phyloP scores from a whole-genome alignment of 352 stramenopile genomes.

The Globisporangium cystogenes region DNA sequence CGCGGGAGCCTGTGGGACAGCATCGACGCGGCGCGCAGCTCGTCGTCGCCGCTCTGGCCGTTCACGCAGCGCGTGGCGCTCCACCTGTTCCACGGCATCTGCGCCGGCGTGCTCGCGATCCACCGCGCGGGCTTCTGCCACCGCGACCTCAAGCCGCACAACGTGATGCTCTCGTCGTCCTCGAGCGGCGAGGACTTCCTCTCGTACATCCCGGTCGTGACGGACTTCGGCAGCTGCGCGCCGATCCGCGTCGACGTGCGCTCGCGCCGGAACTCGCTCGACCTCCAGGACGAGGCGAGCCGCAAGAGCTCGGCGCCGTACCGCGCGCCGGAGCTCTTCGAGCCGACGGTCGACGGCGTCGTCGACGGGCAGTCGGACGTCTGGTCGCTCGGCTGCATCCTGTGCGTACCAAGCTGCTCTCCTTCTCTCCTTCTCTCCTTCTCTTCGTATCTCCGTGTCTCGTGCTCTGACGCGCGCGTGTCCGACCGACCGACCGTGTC shows the following conservation, averaged over 20 bases:
- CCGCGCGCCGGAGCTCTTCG: constrained; percentile 79
- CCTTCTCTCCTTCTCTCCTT: too few species aligned
- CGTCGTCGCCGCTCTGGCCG: constrained; percentile 73
- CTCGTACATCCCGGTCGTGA: constrained; percentile 77
- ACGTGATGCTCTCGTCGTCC: constrained; percentile 69
- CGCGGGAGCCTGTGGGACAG: constrained; percentile 77
- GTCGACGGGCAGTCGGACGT: constrained; percentile 81
- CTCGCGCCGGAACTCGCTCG: constrained; percentile 62
- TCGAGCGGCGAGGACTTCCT: constrained; percentile 58
- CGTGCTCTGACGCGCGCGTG: neutral
- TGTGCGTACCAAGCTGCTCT: too few species aligned
- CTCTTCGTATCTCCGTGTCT: too few species aligned
- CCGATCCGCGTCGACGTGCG: constrained; percentile 63
- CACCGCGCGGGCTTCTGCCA: constrained; percentile 81
- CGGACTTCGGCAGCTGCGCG: constrained; percentile 80
- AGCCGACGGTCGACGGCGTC: constrained; percentile 52
- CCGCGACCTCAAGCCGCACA: constrained; percentile 83
- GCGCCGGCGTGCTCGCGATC: constrained; percentile 61
- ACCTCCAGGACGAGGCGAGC: constrained; percentile 75
- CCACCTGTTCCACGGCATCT: constrained; percentile 84
- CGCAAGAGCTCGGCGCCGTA: constrained; percentile 82
- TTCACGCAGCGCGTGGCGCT: constrained; percentile 80
- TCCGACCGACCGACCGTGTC: too few species aligned
- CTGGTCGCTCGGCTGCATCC: constrained; percentile 79
- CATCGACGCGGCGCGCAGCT: constrained; percentile 53